Conservation (phyloP, 176 grass and related monocot genomes). For the Carex pumila region DNA sequence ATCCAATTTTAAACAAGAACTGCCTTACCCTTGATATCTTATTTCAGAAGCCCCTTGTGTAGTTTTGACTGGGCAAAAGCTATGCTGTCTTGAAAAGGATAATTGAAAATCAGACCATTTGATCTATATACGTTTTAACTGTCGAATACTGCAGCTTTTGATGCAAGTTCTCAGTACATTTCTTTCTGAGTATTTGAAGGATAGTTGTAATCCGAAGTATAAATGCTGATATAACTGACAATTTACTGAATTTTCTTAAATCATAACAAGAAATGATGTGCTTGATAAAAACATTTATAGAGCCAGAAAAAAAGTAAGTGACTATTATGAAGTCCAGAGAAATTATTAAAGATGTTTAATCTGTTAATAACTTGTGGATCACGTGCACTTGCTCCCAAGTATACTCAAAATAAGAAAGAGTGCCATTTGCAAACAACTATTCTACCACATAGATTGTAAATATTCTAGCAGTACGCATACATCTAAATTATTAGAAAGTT, state of each 20-base stretch:
- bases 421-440: background rate
- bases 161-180: background rate
- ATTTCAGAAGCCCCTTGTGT: background rate
- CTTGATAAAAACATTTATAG: background rate
- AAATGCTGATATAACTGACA: background rate
- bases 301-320: background rate
- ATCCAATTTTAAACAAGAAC: background rate
- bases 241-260: background rate
- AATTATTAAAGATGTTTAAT: background rate
- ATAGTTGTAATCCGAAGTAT: background rate
- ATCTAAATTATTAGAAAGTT: background rate
- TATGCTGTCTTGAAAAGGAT: background rate
- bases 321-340: background rate
- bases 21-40: background rate
- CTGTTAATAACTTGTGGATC: background rate
- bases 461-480: background rate
- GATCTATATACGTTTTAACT: background rate
- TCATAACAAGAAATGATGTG: background rate
- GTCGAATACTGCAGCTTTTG: background rate
- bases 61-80: background rate
- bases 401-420: background rate
- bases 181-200: background rate
- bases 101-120: background rate
- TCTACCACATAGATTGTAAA: background rate
- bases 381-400: background rate